Percentiles rank a stretch among this genome's conserved stretches.
Evolutionary conservation across 176 grass and related monocot genomes (phyloP).

Genomic region (Ampelocalamus luodianensis): DNA sequence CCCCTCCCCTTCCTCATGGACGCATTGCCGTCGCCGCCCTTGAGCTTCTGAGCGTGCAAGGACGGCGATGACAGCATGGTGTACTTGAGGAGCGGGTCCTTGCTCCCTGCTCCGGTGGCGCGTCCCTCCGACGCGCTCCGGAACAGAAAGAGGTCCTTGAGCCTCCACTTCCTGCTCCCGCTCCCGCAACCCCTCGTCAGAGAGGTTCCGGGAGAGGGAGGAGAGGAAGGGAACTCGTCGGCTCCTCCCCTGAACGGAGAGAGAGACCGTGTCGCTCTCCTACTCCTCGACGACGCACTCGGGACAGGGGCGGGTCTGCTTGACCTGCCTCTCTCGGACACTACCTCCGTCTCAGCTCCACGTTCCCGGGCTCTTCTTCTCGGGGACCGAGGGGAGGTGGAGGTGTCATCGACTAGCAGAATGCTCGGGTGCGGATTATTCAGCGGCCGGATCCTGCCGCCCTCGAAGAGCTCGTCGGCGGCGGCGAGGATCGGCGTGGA

Average conservation of each 20-base stretch:
- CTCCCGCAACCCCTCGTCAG: slow-evolving; percentile 63
- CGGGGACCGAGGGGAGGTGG: slow-evolving; percentile 23
- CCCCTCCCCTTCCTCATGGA: slow-evolving; percentile 61
- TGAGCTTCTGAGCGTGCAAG: slow-evolving; percentile 20
- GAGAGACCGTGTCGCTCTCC: slow-evolving; percentile 60
- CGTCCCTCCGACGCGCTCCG: slow-evolving; percentile 91
- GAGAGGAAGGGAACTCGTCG: slow-evolving; percentile 45
- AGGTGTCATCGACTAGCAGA: neutral
- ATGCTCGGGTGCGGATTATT: slow-evolving; percentile 46
- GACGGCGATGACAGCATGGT: slow-evolving; percentile 47
- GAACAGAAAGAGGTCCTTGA: slow-evolving; percentile 93
- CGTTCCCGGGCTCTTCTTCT: neutral
- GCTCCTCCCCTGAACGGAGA: slow-evolving; percentile 64
- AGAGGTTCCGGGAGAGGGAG: slow-evolving; percentile 42
- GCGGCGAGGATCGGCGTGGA: slow-evolving; percentile 56
- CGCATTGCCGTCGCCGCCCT: neutral
- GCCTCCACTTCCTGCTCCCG: slow-evolving; percentile 82
- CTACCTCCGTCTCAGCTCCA: neutral
- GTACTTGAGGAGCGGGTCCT: slow-evolving; percentile 79
- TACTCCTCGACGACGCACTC: neutral
- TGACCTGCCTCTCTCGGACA: slow-evolving; percentile 43
- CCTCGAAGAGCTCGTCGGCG: slow-evolving; percentile 99
- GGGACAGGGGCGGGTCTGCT: neutral
- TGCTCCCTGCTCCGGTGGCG: slow-evolving; percentile 61
- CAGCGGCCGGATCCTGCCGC: slow-evolving; percentile 81